Percentiles rank a stretch among this genome's conserved stretches.
These are phyloP conservation scores for Yamadazyma conglobata DNA, from an alignment of 1,139 yeast genomes.

Conservation along the genomic window DNA sequence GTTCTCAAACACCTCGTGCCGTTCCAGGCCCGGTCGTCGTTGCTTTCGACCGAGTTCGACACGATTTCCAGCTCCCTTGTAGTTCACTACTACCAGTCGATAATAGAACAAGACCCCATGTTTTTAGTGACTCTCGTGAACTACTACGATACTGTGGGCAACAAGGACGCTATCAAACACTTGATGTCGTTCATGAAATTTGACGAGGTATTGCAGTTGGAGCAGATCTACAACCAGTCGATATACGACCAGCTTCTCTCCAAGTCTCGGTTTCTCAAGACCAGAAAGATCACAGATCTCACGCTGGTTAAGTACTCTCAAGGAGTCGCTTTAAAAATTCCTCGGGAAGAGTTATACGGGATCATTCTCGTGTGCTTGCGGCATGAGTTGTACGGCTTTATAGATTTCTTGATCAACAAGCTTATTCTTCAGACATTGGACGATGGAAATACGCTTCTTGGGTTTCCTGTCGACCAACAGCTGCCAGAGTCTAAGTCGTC, in stretches of 20 bases:
- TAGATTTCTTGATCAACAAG: slow-evolving; percentile 36
- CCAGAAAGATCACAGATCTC: slow-evolving; percentile 12
- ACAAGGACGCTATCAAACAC: slow-evolving; percentile 18
- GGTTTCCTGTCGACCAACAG: slow-evolving; percentile 11
- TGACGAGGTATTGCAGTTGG: slow-evolving; percentile 31
- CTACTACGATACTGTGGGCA: slow-evolving; percentile 22
- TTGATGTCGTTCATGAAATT: slow-evolving; percentile 28
- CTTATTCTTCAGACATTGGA: slow-evolving; percentile 28
- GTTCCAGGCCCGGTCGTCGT: slow-evolving; percentile 5
- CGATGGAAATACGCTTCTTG: slow-evolving; percentile 11
- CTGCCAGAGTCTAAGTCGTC: no score
- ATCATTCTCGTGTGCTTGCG: slow-evolving; percentile 32
- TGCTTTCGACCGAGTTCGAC: slow-evolving; percentile 5
- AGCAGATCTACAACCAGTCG: slow-evolving; percentile 20
- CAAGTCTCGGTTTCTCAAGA: slow-evolving; percentile 25
- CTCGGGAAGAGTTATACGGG: slow-evolving; percentile 19
- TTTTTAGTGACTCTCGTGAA: slow-evolving; percentile 24
- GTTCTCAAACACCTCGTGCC: slow-evolving; percentile 10
- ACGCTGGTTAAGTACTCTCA: slow-evolving; percentile 13
- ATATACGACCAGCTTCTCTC: slow-evolving; percentile 23
- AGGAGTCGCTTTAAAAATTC: slow-evolving; percentile 16
- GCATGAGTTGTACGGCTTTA: slow-evolving; percentile 24
- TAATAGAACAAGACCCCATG: slow-evolving; percentile 22
- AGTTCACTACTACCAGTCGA: slow-evolving; percentile 8
- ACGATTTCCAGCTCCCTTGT: slow-evolving; percentile 4